Conservation (phyloP, 345 rosid genomes). For the Gossypium anomalum region DNA sequence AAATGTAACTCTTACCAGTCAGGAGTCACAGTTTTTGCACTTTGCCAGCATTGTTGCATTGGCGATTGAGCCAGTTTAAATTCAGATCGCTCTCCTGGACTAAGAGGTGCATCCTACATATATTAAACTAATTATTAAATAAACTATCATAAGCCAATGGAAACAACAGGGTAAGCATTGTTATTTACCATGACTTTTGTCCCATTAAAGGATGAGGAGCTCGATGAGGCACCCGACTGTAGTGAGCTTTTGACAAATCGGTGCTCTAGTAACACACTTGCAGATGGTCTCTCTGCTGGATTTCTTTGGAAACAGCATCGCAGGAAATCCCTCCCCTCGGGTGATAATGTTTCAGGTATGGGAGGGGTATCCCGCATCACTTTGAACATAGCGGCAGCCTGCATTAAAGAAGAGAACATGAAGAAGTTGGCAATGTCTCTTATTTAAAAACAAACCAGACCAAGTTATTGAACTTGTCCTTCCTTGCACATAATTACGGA, state of each 20-base stretch:
- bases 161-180: neutral
- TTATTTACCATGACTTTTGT: slow-evolving; percentile 45
- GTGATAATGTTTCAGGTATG: slow-evolving; percentile 73
- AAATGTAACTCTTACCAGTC: slow-evolving; percentile 42
- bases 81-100: slow-evolving; percentile 37
- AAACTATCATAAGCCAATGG: slow-evolving; percentile 2
- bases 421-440: slow-evolving; percentile 1
- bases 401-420: slow-evolving; percentile 11
- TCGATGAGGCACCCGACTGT: slow-evolving; percentile 35
- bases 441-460: neutral
- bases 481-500: neutral
- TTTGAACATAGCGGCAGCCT: neutral
- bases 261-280: slow-evolving; percentile 72
- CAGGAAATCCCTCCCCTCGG: slow-evolving; percentile 81
- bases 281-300: slow-evolving; percentile 37
- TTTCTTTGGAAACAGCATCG: slow-evolving; percentile 57
- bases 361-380: slow-evolving; percentile 41
- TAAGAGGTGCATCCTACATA: slow-evolving; percentile 42
- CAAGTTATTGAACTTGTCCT: neutral
- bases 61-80: slow-evolving; percentile 41
- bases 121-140: neutral
- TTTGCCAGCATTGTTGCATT: slow-evolving; percentile 18
- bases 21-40: slow-evolving; percentile 26
- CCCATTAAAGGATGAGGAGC: slow-evolving; percentile 33
- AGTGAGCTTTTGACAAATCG: slow-evolving; percentile 48